Conservation (phyloP, 495 filamentous ascomycete genomes). For the Aspergillus steynii region DNA sequence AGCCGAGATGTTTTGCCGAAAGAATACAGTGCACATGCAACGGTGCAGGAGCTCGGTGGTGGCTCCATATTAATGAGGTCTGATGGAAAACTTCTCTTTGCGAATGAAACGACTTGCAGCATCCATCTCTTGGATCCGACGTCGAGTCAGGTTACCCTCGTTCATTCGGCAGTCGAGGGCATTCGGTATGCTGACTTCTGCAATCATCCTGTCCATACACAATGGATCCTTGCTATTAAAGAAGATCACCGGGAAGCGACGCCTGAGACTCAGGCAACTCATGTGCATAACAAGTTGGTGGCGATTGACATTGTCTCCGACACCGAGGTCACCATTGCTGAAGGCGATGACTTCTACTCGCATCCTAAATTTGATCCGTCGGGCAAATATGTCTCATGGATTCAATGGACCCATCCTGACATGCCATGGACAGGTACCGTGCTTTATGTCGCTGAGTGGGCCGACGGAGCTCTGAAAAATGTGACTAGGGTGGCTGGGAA, state of each 20-base stretch:
- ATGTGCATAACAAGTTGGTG: slow-evolving; percentile 27
- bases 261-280: slow-evolving; percentile 26
- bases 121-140: slow-evolving; percentile 39
- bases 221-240: slow-evolving; percentile 45
- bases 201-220: slow-evolving; percentile 29
- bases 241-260: slow-evolving; percentile 47
- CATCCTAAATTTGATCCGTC: slow-evolving; percentile 48
- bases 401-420: slow-evolving; percentile 52
- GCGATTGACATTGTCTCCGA: slow-evolving; percentile 22
- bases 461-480: slow-evolving; percentile 22
- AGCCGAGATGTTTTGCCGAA: slow-evolving; percentile 40
- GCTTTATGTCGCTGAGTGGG: slow-evolving; percentile 41
- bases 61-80: slow-evolving; percentile 28
- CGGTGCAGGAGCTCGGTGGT: slow-evolving; percentile 44
- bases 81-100: slow-evolving; percentile 41
- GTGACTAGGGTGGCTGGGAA: slow-evolving; percentile 31
- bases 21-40: slow-evolving; percentile 37
- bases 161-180: slow-evolving; percentile 25
- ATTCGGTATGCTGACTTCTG: slow-evolving; percentile 40
- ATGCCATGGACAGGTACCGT: slow-evolving; percentile 50
- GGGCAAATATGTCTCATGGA: slow-evolving; percentile 45
- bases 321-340: slow-evolving; percentile 19
- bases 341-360: slow-evolving; percentile 50
- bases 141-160: slow-evolving; percentile 19
- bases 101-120: slow-evolving; percentile 34